These are phyloP conservation scores for Ilyonectria mors-panacis DNA, from an alignment of 2,329 filamentous ascomycete species.

Conservation along the genomic window DNA sequence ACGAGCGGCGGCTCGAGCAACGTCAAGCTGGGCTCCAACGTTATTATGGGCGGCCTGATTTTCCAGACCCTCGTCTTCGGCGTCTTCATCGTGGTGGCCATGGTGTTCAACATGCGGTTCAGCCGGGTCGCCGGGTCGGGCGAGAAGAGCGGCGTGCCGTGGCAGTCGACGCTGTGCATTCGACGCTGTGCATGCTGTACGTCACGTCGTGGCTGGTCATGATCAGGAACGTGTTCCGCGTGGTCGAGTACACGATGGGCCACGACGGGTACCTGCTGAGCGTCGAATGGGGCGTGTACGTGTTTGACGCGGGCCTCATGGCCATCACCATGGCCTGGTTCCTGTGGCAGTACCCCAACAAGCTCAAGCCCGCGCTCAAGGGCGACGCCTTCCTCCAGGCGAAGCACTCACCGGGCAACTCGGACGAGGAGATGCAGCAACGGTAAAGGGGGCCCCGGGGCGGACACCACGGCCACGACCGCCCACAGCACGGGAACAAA, in stretches of 20 bases:
- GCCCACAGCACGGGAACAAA: no score
- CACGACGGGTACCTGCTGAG: slow-evolving; percentile 17
- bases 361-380: neutral
- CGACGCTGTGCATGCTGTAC: slow-evolving; percentile 56
- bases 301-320: slow-evolving; percentile 29
- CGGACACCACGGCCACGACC: no score
- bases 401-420: no score
- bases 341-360: slow-evolving; percentile 22
- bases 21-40: slow-evolving; percentile 57
- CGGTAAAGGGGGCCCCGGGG: no score
- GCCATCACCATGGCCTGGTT: slow-evolving; percentile 28
- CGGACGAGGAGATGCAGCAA: no score
- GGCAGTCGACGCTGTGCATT: no score
- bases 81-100: slow-evolving; percentile 63
- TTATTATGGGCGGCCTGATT: slow-evolving; percentile 68
- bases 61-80: slow-evolving; percentile 70
- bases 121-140: neutral
- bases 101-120: slow-evolving; percentile 58
- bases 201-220: slow-evolving; percentile 56
- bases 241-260: slow-evolving; percentile 27
- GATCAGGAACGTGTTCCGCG: slow-evolving; percentile 42
- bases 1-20: slow-evolving; percentile 24
- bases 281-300: slow-evolving; percentile 29
- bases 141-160: slow-evolving; percentile 43
- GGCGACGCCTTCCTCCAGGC: no score